phyloP scores from a whole-genome alignment of 306 rosid species.

The Ochetophila trinervis region DNA sequence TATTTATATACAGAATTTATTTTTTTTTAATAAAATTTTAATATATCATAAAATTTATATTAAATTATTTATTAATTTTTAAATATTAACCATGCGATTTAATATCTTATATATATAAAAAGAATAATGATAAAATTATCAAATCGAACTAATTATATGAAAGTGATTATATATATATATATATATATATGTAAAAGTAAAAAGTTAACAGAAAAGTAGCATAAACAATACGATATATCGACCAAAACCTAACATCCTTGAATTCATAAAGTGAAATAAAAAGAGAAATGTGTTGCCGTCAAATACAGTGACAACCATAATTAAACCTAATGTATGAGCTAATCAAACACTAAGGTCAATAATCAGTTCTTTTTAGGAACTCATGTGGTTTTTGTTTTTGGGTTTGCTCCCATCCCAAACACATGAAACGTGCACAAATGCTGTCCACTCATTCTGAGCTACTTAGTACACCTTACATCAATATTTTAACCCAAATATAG shows the following conservation, averaged over 20 bases:
- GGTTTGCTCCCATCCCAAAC: constrained; percentile 26
- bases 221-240: background rate
- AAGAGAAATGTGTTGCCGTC: constrained; percentile 16
- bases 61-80: too few relatives aligned
- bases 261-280: constrained; percentile 19
- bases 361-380: constrained; percentile 40
- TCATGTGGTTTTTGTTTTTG: constrained; percentile 19
- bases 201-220: background rate
- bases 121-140: too few relatives aligned
- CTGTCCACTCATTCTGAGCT: constrained; percentile 42
- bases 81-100: too few relatives aligned
- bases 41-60: too few relatives aligned
- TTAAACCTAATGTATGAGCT: constrained; percentile 32
- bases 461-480: constrained; percentile 26
- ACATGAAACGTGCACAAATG: constrained; percentile 40
- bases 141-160: too few relatives aligned
- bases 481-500: constrained; percentile 10
- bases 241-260: constrained; percentile 26
- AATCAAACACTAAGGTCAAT: constrained; percentile 20
- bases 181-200: background rate
- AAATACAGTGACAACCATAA: constrained; percentile 24
- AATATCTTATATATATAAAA: too few relatives aligned
- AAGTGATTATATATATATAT: too few relatives aligned
- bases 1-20: too few relatives aligned
- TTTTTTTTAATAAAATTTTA: too few relatives aligned